Conservation (phyloP, 2,329 filamentous ascomycete genomes). For the Aspergillus sclerotialis region DNA sequence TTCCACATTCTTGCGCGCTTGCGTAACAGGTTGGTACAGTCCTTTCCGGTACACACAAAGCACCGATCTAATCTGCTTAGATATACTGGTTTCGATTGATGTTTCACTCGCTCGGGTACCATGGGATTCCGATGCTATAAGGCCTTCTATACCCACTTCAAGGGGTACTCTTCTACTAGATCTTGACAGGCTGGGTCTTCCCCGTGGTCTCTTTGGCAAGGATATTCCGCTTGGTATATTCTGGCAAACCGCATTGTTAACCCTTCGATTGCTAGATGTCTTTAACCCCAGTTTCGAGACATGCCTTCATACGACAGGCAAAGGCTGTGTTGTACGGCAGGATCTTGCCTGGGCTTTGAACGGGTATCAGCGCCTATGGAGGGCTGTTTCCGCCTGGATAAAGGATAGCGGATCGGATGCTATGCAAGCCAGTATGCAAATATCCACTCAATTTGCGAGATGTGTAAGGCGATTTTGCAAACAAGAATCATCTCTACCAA, state of each 20-base stretch:
- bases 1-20: slow-evolving; percentile 26
- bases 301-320: slow-evolving; percentile 8
- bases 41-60: slow-evolving; percentile 1
- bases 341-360: slow-evolving; percentile 28
- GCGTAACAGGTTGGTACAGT: slow-evolving; percentile 29
- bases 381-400: slow-evolving; percentile 20
- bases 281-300: slow-evolving; percentile 13
- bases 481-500: slow-evolving; percentile 12
- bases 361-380: slow-evolving; percentile 27
- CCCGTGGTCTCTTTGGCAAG: slow-evolving; percentile 20
- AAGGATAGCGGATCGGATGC: slow-evolving; percentile 10
- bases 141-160: slow-evolving; percentile 19
- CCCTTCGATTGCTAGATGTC: slow-evolving; percentile 24
- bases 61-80: slow-evolving; percentile 26
- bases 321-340: slow-evolving; percentile 20
- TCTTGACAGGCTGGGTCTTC: slow-evolving; percentile 24
- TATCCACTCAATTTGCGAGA: slow-evolving; percentile 21
- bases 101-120: slow-evolving; percentile 10
- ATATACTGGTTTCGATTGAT: slow-evolving; percentile 40
- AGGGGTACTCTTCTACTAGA: slow-evolving; percentile 20
- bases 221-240: slow-evolving; percentile 21
- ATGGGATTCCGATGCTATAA: slow-evolving; percentile 4
- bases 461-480: slow-evolving; percentile 16
- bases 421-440: slow-evolving; percentile 11
- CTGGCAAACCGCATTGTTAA: slow-evolving; percentile 16